Evolutionary conservation across 1,284 basidiomycete species (phyloP), one percentile per base, ranked within the genome.

Genomic region (Austroboletus rostrupii): DNA sequence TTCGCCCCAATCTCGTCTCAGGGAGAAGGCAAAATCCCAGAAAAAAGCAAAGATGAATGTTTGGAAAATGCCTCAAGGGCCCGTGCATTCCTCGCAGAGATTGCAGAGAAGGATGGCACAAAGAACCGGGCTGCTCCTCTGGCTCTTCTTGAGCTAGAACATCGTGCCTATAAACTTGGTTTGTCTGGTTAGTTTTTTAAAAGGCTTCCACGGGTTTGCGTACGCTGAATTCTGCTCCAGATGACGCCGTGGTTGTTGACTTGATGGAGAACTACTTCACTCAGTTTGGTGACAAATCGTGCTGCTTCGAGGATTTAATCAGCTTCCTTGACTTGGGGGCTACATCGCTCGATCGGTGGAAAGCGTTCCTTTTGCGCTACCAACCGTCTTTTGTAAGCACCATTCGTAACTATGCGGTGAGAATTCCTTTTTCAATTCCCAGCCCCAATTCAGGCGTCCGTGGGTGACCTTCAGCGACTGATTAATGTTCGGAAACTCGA

Each of bases 301-400:
- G 87, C 65, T 92, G 90, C 64, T 90, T 83, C 55, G 91, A 94
- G 67, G 92, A 96, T 59, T 70, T 96, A 40, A 76, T 76, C 55
- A 80, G 81, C 5, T 92, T 87, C 61, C 66, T 81, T 36, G 59
- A 62, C 9, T 67, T 87, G 5, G 68, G 75, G 28, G 72, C 69
- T 40, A 72, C 77, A 3, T 75, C 77, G 12, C 64, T 76, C 13
- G 49, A 65, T 11, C 68, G 69, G 50, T 87, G 86, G 81, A 77
- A 73, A 19, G 61, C 74, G n/a, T 80, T 79, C 64, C 69, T 89
- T 19, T 68, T 78, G 48, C 64, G 66, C 36, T 66, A 76, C 49
- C 66, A 75, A 12, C 63, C 70, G 43, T 72, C 73, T 31, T 76
- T 76, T 53, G 85, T 85, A 61, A 63, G 79, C 70, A 47, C 26